Conservation (phyloP, 2,329 filamentous ascomycete genomes). For the Fusarium brevicatenulatum region DNA sequence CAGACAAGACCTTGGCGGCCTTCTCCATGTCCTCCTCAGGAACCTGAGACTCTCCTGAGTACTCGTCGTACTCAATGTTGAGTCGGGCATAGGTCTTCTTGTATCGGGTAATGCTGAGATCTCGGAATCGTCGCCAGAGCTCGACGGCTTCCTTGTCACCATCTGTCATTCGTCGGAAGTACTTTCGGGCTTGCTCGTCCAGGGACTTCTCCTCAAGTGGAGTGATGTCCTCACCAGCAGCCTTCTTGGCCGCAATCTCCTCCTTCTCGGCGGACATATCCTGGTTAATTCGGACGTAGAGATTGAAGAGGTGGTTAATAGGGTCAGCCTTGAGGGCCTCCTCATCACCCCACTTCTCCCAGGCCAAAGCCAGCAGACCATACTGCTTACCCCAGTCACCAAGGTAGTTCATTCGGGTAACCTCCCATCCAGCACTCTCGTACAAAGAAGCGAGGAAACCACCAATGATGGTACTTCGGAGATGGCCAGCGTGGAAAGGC, state of each 20-base stretch:
- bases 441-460: slow-evolving; percentile 80
- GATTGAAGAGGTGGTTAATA: slow-evolving; percentile 83
- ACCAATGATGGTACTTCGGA: slow-evolving; percentile 82
- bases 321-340: slow-evolving; percentile 76
- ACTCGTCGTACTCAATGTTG: slow-evolving; percentile 77
- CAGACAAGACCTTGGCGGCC: slow-evolving; percentile 69
- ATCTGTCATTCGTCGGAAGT: slow-evolving; percentile 78
- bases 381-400: slow-evolving; percentile 48
- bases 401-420: slow-evolving; percentile 72
- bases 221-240: slow-evolving; percentile 61
- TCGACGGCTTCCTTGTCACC: slow-evolving; percentile 68
- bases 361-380: slow-evolving; percentile 69
- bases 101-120: slow-evolving; percentile 74
- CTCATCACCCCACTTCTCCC: slow-evolving; percentile 79
- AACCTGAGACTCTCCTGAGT: slow-evolving; percentile 78
- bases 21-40: slow-evolving; percentile 72
- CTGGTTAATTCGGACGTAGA: slow-evolving; percentile 81
- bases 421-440: slow-evolving; percentile 76
- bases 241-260: slow-evolving; percentile 66
- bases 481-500: slow-evolving; percentile 82
- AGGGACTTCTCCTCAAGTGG: slow-evolving; percentile 64
- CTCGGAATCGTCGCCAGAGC: slow-evolving; percentile 73
- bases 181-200: slow-evolving; percentile 79
- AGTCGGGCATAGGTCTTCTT: slow-evolving; percentile 74
- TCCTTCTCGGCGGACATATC: slow-evolving; percentile 75